phyloP scores from a whole-genome alignment of 805 yeast genomes.

The Blastobotrys terrestris region DNA sequence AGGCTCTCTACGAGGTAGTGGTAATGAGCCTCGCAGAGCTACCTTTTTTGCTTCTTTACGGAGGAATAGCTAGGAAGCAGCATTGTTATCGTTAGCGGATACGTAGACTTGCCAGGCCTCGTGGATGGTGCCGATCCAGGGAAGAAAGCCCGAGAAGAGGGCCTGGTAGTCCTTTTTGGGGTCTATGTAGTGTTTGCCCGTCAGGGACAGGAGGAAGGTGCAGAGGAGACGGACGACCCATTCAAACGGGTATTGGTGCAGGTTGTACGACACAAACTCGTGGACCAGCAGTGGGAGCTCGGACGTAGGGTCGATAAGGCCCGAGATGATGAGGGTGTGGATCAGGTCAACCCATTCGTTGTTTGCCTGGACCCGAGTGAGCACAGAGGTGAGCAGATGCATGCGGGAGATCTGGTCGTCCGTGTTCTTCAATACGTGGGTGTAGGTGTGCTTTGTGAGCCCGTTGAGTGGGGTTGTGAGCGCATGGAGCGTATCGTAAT shows the following conservation, averaged over 20 bases:
- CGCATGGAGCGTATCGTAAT: neutral
- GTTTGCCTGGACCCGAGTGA: constrained; percentile 9
- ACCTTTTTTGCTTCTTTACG: neutral
- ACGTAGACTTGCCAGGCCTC: constrained; percentile 21
- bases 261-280: constrained; percentile 18
- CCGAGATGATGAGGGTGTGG: constrained; percentile 3
- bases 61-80: too few relatives aligned
- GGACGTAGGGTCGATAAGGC: neutral
- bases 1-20: too few relatives aligned
- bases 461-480: neutral
- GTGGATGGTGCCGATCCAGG: constrained; percentile 17
- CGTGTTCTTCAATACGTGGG: neutral
- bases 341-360: constrained; percentile 14
- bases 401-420: neutral
- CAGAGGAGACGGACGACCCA: constrained; percentile 13
- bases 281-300: constrained; percentile 15
- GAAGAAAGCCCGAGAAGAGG: constrained; percentile 15
- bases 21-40: neutral
- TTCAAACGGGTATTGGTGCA: constrained; percentile 2
- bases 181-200: constrained; percentile 6
- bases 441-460: neutral
- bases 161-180: constrained; percentile 15
- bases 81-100: neutral
- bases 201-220: constrained; percentile 15
- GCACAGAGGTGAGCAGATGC: neutral